Percentiles rank a stretch among this genome's conserved stretches.
phyloP scores from a whole-genome alignment of 2,329 filamentous ascomycete genomes.

The Westerdykella sp. region DNA sequence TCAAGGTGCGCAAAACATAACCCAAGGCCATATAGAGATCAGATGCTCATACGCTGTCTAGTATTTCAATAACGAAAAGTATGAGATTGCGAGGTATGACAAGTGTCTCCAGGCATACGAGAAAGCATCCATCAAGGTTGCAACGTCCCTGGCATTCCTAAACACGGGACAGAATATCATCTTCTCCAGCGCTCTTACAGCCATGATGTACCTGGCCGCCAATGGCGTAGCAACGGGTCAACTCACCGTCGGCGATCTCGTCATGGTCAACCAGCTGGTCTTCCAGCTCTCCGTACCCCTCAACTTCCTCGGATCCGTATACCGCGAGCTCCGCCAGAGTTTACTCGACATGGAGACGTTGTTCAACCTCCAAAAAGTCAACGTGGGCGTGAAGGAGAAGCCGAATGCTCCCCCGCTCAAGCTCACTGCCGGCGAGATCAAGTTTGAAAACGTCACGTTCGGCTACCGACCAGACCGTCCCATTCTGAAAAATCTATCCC shows the following conservation, averaged over 20 bases:
- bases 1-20: slow-evolving; percentile 52
- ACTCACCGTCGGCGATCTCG: slow-evolving; percentile 88
- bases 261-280: slow-evolving; percentile 98
- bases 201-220: slow-evolving; percentile 97
- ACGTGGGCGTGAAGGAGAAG: slow-evolving; percentile 75
- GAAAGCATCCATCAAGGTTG: slow-evolving; percentile 91
- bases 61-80: slow-evolving; percentile 98
- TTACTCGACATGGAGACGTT: slow-evolving; percentile 97
- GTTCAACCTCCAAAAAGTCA: slow-evolving; percentile 95
- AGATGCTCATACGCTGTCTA: slow-evolving; percentile 6
- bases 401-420: slow-evolving; percentile 66
- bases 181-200: slow-evolving; percentile 86
- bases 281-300: slow-evolving; percentile 96
- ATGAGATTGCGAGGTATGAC: slow-evolving; percentile 87
- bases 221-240: slow-evolving; percentile 76
- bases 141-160: slow-evolving; percentile 84
- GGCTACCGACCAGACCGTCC: slow-evolving; percentile 82
- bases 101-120: slow-evolving; percentile 80
- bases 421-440: slow-evolving; percentile 79
- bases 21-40: too few relatives aligned
- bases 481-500: slow-evolving; percentile 74
- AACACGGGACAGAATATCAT: slow-evolving; percentile 97
- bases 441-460: slow-evolving; percentile 91
- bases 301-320: slow-evolving; percentile 97
- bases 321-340: slow-evolving; percentile 89